Evolutionary conservation across 306 rosid genomes (phyloP).

Genomic region (Lathyrus oleraceus): DNA sequence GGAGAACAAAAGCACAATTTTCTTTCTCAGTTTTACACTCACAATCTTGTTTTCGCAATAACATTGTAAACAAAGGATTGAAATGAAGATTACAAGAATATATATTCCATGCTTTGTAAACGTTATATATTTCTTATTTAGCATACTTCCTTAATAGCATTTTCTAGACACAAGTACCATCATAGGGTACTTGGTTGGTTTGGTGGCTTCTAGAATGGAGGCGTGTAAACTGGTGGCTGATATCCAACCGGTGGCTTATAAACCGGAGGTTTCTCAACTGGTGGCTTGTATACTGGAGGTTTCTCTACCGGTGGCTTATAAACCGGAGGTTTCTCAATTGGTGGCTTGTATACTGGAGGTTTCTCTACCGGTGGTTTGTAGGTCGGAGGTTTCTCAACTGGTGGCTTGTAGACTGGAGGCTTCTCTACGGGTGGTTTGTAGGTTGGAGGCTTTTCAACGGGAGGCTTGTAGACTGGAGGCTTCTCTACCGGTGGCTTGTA

Average conservation of each 20-base stretch:
- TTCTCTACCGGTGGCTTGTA: neutral
- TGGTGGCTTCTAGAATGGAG: neutral
- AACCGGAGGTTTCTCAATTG: neutral
- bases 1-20: neutral
- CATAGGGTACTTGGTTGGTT: neutral
- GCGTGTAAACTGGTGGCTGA: neutral
- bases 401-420: neutral
- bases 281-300: neutral
- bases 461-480: neutral
- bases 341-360: fast-evolving
- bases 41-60: neutral
- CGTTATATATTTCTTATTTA: neutral
- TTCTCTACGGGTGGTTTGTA: neutral
- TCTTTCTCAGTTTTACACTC: neutral
- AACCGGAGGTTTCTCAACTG: neutral
- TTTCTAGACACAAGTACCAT: neutral
- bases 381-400: neutral
- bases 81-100: neutral
- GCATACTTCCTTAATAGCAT: neutral
- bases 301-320: neutral
- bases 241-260: neutral
- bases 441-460: fast-evolving
- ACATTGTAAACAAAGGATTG: neutral
- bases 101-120: neutral
- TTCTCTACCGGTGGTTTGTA: neutral